These are phyloP conservation scores for Acanthamoeba lenticulata DNA, from an alignment of 208 protist genomes.

Conservation along the genomic window DNA sequence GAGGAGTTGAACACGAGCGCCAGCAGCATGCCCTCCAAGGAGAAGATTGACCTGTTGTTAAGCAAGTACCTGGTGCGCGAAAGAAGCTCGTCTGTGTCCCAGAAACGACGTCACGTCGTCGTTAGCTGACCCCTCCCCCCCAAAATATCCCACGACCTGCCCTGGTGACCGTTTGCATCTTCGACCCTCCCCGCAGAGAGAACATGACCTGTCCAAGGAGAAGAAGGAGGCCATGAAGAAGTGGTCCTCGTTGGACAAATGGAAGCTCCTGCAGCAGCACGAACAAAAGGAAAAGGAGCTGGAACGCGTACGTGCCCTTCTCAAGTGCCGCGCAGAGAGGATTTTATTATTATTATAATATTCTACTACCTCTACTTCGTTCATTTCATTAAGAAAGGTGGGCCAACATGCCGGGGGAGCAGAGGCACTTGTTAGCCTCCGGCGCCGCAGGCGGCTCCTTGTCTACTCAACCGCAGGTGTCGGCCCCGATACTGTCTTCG, in stretches of 20 bases:
- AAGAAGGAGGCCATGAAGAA: conserved; percentile 34
- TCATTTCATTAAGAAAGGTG: no score
- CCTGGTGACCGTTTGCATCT: background rate
- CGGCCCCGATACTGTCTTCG: no score
- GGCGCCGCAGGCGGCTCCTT: no score
- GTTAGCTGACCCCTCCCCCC: background rate
- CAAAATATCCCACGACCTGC: no score
- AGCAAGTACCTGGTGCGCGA: background rate
- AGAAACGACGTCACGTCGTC: background rate
- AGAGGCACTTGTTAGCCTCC: no score
- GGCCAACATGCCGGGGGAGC: no score
- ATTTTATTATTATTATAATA: no score
- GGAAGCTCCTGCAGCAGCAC: background rate
- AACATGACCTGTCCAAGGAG: background rate
- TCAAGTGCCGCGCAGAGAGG: no score
- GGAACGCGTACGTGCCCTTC: background rate
- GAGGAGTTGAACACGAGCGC: background rate
- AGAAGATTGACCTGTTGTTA: background rate
- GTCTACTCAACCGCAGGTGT: no score
- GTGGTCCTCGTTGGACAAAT: conserved; percentile 1
- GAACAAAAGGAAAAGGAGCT: background rate
- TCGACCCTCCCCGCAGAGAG: background rate
- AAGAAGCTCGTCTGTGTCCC: background rate
- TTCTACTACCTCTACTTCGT: no score
- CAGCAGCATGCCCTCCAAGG: conserved; percentile 27